These are phyloP conservation scores for Botryosphaeria dothidea DNA, from an alignment of 2,329 filamentous ascomycete genomes.

Conservation along the genomic window DNA sequence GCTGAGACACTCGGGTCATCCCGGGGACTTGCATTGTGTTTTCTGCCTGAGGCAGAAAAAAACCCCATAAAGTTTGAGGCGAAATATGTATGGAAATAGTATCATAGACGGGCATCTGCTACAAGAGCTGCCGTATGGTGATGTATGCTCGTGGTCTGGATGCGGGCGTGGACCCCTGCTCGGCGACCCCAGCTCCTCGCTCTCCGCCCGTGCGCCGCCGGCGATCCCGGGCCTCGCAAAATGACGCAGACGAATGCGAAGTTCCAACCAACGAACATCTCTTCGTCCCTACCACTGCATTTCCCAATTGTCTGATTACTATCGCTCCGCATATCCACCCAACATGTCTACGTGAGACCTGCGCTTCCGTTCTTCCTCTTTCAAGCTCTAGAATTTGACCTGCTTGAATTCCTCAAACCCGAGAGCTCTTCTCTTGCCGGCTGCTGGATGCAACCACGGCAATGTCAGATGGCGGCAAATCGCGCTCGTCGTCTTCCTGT, in stretches of 20 bases:
- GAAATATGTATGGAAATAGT: neutral
- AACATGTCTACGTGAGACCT: constrained; percentile 5
- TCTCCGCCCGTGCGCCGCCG: neutral
- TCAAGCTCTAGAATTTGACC: neutral
- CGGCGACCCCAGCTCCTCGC: neutral
- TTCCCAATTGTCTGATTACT: neutral
- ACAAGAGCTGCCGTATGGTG: neutral
- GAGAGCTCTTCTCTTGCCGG: neutral
- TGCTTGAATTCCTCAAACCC: neutral
- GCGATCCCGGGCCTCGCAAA: constrained; percentile 5
- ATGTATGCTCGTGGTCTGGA: neutral
- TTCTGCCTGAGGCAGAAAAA: neutral
- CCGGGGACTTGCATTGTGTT: neutral
- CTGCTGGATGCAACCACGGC: constrained; percentile 32
- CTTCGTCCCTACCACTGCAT: neutral
- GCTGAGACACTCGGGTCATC: constrained; percentile 7
- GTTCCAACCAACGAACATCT: neutral
- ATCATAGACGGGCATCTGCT: neutral
- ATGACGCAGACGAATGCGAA: constrained; percentile 19
- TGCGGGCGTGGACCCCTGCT: neutral
- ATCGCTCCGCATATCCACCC: neutral
- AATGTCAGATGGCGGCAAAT: constrained; percentile 55
- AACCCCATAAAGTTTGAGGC: neutral
- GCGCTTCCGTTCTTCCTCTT: neutral
- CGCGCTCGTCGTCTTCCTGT: constrained; percentile 54